Conservation (phyloP, 2,329 filamentous ascomycete genomes). For the Teratosphaeria gauchensis region DNA sequence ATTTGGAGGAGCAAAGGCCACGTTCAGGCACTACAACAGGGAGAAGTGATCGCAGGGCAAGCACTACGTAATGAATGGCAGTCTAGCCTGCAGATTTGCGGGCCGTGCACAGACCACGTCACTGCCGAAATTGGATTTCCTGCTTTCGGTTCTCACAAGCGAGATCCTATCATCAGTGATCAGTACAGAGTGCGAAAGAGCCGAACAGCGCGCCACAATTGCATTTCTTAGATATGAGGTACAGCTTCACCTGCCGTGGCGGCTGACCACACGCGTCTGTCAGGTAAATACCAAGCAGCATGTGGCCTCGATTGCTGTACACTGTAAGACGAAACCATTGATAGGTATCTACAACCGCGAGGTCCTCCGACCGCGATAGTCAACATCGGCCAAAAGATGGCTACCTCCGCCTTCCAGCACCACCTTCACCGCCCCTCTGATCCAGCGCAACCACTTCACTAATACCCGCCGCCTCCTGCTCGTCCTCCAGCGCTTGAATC, state of each 20-base stretch:
- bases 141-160: background rate
- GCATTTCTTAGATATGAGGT: too few relatives aligned
- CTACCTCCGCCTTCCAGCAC: conserved; percentile 3
- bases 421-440: conserved; percentile 8
- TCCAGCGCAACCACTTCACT: conserved; percentile 51
- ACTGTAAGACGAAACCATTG: too few relatives aligned
- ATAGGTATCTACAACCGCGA: too few relatives aligned
- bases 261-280: too few relatives aligned
- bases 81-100: too few relatives aligned
- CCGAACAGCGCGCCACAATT: too few relatives aligned
- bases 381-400: background rate
- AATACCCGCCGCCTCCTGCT: conserved; percentile 91
- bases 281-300: too few relatives aligned
- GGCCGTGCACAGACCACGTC: background rate
- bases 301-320: too few relatives aligned
- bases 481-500: conserved; percentile 81
- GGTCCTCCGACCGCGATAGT: background rate
- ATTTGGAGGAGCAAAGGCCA: too few relatives aligned
- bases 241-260: too few relatives aligned
- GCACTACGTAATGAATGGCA: background rate
- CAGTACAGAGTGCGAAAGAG: too few relatives aligned
- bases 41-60: background rate
- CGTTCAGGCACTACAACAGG: too few relatives aligned
- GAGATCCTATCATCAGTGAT: background rate
- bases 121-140: background rate